Base-by-base conservation (phyloP, 2,329 filamentous ascomycete genomes). In the Neopestalotiopsis sp. region DNA sequence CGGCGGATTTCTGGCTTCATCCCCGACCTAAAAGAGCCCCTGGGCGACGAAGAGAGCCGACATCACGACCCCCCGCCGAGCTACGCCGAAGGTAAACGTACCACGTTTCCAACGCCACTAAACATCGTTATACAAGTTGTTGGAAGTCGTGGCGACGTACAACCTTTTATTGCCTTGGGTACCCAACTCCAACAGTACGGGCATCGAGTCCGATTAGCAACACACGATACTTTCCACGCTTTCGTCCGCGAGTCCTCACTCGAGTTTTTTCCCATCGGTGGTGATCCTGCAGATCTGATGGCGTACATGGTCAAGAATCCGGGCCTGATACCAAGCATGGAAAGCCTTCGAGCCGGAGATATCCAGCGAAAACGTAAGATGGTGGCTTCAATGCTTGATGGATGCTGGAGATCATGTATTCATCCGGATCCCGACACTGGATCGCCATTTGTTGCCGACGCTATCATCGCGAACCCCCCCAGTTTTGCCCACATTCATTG, bases 361-460 rank as follows among this genome's bases (percentile, higher is more conserved):
- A 73, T 83, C 5, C 72, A 79, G 67, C 71, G 77, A 17, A 77
- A 81, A 42, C 75, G 74, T 5, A 77, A 79, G 53, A 82, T 92
- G 17, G 94, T 97, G 71, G 89, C 90, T 69, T 88, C 93, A 70
- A 95, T 96, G 71, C 82, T 97, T 17, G 84, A 92, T 30, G 94
- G 94, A 0, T 96, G 93, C 74, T 97, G 94, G 95, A 86, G 91
- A 74, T 94, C 93, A 0, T 97, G 94, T 76, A 91, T 94, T 73
- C 92, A 97, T 80, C 88, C 91, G 12, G 82, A 86, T 9, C 76
- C 81, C 2, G 57, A 57, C 4, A 75, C 76, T 1, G 77, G 77
- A 13, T 83, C 82, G 67, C 93, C 93, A 1, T 97, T 97, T 76
- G 90, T 97, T 53, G 94, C 94, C 0, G 94, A 94, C 79, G 91